Conservation (phyloP, 1,284 basidiomycete genomes). For the Coniophora puteana region DNA sequence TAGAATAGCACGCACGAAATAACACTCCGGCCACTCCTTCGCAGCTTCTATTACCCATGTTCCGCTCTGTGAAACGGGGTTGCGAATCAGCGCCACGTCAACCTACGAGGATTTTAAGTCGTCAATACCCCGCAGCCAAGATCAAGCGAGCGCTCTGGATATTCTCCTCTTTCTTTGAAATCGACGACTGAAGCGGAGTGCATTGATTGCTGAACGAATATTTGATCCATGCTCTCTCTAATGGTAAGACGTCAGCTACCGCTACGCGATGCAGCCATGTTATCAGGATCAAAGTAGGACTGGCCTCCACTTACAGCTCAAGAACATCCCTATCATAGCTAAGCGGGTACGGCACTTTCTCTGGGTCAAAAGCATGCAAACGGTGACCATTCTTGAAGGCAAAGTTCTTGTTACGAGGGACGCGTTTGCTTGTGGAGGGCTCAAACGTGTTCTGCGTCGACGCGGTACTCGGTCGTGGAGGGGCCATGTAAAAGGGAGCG, state of each 20-base stretch:
- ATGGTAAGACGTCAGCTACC: slow-evolving; percentile 14
- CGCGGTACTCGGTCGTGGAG: slow-evolving; percentile 16
- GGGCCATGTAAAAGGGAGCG: slow-evolving; percentile 15
- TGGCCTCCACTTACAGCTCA: slow-evolving; percentile 62
- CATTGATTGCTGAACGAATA: slow-evolving; percentile 43
- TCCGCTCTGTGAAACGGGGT: slow-evolving; percentile 44
- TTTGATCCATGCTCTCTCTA: slow-evolving; percentile 59
- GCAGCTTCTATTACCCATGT: slow-evolving; percentile 72
- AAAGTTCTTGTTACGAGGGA: slow-evolving; percentile 49
- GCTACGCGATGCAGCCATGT: slow-evolving; percentile 11
- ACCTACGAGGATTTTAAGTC: neutral
- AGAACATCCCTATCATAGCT: slow-evolving; percentile 62
- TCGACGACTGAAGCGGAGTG: slow-evolving; percentile 54
- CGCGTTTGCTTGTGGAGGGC: slow-evolving; percentile 14
- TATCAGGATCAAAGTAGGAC: slow-evolving; percentile 7
- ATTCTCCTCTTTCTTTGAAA: slow-evolving; percentile 38
- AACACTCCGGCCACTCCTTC: slow-evolving; percentile 61
- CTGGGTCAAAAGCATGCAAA: slow-evolving; percentile 62
- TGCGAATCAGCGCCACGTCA: slow-evolving; percentile 3
- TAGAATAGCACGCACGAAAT: slow-evolving; percentile 53
- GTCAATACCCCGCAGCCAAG: slow-evolving; percentile 63
- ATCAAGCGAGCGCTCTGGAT: slow-evolving; percentile 54
- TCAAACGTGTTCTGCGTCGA: slow-evolving; percentile 16
- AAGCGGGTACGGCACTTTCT: slow-evolving; percentile 68
- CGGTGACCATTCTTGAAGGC: slow-evolving; percentile 53